Conservation (phyloP, 208 protist genomes). For the Lotmaria passim region DNA sequence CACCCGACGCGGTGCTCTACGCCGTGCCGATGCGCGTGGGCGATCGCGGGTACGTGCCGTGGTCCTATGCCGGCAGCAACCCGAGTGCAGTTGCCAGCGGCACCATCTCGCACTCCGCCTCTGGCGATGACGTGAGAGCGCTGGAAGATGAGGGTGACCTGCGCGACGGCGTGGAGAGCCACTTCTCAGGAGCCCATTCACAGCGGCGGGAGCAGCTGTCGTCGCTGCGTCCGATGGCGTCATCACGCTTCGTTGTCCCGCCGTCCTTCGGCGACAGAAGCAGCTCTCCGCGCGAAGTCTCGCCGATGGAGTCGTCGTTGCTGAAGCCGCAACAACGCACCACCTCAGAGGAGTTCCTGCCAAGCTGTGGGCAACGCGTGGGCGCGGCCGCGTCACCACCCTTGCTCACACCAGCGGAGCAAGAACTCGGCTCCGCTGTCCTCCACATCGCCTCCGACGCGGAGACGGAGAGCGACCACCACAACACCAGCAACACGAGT, state of each 20-base stretch:
- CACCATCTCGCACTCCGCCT: neutral
- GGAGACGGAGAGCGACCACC: too few species aligned
- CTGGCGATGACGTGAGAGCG: neutral
- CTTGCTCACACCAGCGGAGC: too few species aligned
- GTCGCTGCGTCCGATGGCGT: too few species aligned
- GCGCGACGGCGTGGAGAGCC: neutral
- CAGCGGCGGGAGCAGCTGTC: neutral
- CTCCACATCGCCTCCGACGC: too few species aligned
- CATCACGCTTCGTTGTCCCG: too few species aligned
- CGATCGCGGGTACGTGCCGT: constrained; percentile 73
- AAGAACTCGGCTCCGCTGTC: too few species aligned
- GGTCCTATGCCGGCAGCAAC: constrained; percentile 13
- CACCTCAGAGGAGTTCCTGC: constrained; percentile 5
- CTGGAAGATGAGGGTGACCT: neutral
- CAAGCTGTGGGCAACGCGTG: neutral
- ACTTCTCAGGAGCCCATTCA: neutral
- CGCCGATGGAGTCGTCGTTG: neutral
- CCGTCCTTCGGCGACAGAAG: neutral
- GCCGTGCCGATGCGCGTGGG: constrained; percentile 74
- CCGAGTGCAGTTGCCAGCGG: neutral
- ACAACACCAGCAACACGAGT: too few species aligned
- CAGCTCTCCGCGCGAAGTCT: neutral
- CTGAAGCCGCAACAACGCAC: neutral
- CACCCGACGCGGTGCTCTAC: constrained; percentile 72
- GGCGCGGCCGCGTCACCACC: neutral